Percentiles rank a stretch among this genome's conserved stretches.
Conservation (phyloP, 2,329 filamentous ascomycete genomes). For the Apiospora phragmitis region DNA sequence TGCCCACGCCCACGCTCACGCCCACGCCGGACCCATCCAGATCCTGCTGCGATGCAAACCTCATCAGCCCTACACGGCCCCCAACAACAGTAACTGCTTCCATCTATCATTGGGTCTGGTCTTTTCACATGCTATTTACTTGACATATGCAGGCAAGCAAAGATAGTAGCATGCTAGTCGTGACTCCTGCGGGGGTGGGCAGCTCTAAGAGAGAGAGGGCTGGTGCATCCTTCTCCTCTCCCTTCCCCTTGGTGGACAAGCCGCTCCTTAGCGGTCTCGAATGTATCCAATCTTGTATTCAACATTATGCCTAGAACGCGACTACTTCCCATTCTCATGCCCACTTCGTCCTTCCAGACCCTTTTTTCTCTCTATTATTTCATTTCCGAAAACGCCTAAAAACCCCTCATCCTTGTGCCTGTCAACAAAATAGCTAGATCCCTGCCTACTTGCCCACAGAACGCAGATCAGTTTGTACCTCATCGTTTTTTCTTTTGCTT, state of each 20-base stretch:
- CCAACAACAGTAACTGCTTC: background rate
- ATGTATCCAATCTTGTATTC: too few species aligned
- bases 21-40: too few species aligned
- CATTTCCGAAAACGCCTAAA: background rate
- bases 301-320: background rate
- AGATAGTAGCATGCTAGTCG: background rate
- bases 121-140: background rate
- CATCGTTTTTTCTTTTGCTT: background rate
- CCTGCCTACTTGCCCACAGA: background rate
- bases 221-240: too few species aligned
- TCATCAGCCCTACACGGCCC: background rate
- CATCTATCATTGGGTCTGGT: background rate
- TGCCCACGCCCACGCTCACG: too few species aligned
- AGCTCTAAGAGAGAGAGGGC: background rate
- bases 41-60: background rate
- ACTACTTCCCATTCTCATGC: background rate
- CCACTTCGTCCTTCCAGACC: background rate
- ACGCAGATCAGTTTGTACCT: background rate
- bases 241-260: background rate
- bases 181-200: background rate
- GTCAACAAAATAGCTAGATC: background rate
- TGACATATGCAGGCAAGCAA: background rate
- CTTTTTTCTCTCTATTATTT: background rate
- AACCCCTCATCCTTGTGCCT: background rate
- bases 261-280: background rate